These are phyloP conservation scores for Penicillium arizonense DNA, from an alignment of 495 filamentous ascomycete species.

Conservation along the genomic window DNA sequence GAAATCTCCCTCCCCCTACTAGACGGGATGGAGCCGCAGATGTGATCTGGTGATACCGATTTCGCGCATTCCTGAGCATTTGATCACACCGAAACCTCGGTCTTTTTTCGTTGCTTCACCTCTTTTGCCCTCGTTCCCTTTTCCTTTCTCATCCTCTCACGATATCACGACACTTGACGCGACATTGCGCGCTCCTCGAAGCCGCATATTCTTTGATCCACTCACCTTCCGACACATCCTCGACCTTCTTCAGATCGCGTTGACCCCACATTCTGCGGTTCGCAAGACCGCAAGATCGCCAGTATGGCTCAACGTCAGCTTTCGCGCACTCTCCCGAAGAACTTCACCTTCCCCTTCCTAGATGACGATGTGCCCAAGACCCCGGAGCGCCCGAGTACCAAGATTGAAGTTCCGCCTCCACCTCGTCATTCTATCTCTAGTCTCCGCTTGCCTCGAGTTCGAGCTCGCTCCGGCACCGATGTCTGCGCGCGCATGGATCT, in stretches of 20 bases:
- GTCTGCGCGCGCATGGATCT: conserved; percentile 37
- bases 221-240: conserved; percentile 1
- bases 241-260: conserved; percentile 7
- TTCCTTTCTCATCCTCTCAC: conserved; percentile 34
- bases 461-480: conserved; percentile 46
- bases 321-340: conserved; percentile 64
- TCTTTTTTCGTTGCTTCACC: conserved; percentile 20
- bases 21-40: conserved; percentile 28
- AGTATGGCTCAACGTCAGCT: conserved; percentile 51
- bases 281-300: conserved; percentile 10
- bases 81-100: conserved; percentile 14
- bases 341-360: conserved; percentile 60
- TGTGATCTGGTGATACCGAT: conserved; percentile 31
- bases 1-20: conserved; percentile 17
- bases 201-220: conserved; percentile 1
- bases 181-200: conserved; percentile 24
- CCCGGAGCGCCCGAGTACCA: conserved; percentile 49
- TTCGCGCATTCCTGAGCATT: conserved; percentile 26
- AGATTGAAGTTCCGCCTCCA: conserved; percentile 44
- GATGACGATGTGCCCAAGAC: conserved; percentile 55
- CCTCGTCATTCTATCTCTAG: conserved; percentile 51
- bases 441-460: conserved; percentile 43
- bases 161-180: conserved; percentile 36
- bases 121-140: conserved; percentile 30
- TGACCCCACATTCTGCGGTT: conserved; percentile 15